A percentile compares a stretch with the other conserved stretches of the same genome.
phyloP scores from a whole-genome alignment of 306 rosid genomes.

The Datisca glomerata region DNA sequence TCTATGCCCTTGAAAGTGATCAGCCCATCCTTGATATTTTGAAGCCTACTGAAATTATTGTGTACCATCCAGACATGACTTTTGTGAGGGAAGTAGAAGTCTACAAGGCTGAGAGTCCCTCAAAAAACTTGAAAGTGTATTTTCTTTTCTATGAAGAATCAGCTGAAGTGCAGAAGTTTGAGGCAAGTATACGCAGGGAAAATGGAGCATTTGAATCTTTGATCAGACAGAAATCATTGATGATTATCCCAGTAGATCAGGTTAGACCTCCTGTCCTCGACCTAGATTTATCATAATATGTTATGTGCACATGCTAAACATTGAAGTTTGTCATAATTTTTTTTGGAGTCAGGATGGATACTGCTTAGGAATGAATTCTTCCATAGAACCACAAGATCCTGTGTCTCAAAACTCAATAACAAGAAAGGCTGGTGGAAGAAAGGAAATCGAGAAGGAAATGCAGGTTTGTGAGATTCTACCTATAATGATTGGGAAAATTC shows the following conservation, averaged over 20 bases:
- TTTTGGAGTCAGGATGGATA: constrained; percentile 41
- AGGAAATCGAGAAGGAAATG: constrained; percentile 63
- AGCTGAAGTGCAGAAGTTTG: constrained; percentile 85
- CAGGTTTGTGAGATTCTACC: constrained; percentile 46
- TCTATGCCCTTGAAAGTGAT: constrained; percentile 87
- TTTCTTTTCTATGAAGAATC: constrained; percentile 91
- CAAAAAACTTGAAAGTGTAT: constrained; percentile 64
- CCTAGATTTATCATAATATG: not conserved
- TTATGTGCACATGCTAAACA: not conserved
- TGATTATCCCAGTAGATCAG: constrained; percentile 96
- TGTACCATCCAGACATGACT: constrained; percentile 89
- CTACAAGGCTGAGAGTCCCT: constrained; percentile 64
- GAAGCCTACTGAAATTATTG: constrained; percentile 67
- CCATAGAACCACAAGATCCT: constrained; percentile 33
- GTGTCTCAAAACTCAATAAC: constrained; percentile 58
- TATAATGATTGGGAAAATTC: too few relatives aligned
- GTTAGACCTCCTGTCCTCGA: constrained; percentile 20
- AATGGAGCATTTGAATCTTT: constrained; percentile 96
- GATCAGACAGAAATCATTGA: constrained; percentile 89
- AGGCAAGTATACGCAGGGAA: constrained; percentile 88
- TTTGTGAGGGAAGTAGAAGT: constrained; percentile 94
- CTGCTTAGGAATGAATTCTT: constrained; percentile 54
- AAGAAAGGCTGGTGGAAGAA: constrained; percentile 91
- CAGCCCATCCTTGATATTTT: constrained; percentile 72
- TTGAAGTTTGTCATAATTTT: not conserved